Conservation (phyloP, 352 stramenopile genomes). For the Pythium apleroticum region DNA sequence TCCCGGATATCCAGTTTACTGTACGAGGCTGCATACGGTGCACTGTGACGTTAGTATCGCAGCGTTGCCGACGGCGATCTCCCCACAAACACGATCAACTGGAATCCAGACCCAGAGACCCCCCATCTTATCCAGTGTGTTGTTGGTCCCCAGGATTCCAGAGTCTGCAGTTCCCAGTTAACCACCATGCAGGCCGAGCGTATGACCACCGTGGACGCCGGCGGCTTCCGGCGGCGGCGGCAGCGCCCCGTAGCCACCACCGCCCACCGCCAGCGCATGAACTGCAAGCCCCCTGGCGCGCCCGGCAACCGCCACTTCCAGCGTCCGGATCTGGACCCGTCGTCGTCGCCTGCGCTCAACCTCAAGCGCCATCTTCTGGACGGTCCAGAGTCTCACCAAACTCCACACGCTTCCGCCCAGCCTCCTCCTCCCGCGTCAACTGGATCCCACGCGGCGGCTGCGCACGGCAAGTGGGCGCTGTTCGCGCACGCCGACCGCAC, state of each 20-base stretch:
- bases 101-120: background rate
- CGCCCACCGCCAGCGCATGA: background rate
- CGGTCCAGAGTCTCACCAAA: constrained; percentile 1
- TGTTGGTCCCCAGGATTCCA: background rate
- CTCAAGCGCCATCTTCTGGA: constrained; percentile 22
- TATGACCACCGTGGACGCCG: constrained; percentile 19
- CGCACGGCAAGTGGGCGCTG: constrained; percentile 17
- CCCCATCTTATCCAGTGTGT: too few relatives aligned
- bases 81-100: background rate
- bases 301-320: constrained; percentile 1
- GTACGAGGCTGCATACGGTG: background rate
- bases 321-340: background rate
- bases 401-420: background rate
- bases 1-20: background rate
- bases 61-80: background rate
- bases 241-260: constrained; percentile 1
- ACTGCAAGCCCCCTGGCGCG: constrained; percentile 1
- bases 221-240: constrained; percentile 10
- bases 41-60: too few relatives aligned
- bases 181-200: constrained; percentile 27
- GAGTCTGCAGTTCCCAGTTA: background rate
- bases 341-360: background rate
- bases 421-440: background rate
- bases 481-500: constrained; percentile 28
- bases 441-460: background rate